A percentile compares a stretch with the other conserved stretches of the same genome.
Conservation (phyloP, 148 eudicot species). For the Chenopodium album region DNA sequence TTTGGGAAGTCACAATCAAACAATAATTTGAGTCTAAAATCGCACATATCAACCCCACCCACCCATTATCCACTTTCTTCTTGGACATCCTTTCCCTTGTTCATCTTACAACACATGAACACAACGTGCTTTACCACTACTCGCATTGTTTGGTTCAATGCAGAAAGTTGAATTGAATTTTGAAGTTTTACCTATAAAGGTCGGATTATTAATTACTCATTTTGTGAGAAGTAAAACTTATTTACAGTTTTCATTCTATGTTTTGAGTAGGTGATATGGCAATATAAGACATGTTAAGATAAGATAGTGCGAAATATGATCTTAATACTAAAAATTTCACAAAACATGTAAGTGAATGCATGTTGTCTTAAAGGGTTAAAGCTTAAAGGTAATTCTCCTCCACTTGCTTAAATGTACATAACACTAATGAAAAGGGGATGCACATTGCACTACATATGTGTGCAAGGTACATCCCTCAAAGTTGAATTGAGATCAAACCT, state of each 20-base stretch:
- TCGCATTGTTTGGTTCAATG: neutral
- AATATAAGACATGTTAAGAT: no score
- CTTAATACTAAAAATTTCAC: no score
- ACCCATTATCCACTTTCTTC: conserved; percentile 4
- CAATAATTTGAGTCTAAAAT: neutral
- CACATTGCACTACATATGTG: neutral
- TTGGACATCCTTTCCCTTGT: neutral
- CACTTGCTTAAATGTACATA: neutral
- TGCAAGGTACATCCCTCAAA: neutral
- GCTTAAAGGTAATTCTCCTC: neutral
- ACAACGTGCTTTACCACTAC: neutral
- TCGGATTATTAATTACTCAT: no score
- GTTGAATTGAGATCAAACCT: neutral
- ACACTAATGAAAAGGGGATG: neutral
- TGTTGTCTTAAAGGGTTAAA: no score
- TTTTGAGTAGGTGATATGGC: no score
- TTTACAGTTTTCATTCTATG: no score
- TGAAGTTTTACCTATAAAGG: neutral
- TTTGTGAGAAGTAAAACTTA: neutral
- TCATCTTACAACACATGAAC: neutral
- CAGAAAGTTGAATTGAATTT: neutral
- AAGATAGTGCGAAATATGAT: no score
- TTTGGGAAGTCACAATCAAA: conserved; percentile 4
- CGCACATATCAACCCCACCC: neutral
- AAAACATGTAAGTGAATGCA: no score